Base-by-base conservation (phyloP, 306 rosid species). In the Sesbania bispinosa region DNA sequence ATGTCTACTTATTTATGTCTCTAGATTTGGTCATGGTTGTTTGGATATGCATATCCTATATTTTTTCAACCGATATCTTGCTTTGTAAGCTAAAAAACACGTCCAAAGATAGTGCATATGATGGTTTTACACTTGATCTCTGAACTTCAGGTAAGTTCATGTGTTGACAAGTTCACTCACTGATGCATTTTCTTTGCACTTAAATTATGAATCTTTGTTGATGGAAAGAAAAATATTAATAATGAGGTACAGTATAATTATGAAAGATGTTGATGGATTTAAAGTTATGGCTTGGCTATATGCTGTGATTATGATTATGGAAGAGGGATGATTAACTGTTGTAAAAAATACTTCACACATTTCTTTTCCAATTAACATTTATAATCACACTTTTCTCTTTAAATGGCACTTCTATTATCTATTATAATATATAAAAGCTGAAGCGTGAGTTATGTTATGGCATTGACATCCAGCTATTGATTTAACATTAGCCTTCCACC, bases 121-220 rank as follows among this genome's bases (percentile, higher is more conserved):
- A 81, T 81, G 88, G 63, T 60, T 84, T 71, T 84, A 80, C 88
- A 84, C 84, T 83, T 79, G 87, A 83, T 83, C 80, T 80, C 88
- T 80, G 81, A 84, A 84, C 88, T 80, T 77, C 74, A 84, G 81
- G 85, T 84, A 74, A 84, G 85, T 80, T 77, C 76, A 5, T 10
- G 2, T 79, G 82, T 83, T 83, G 84, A 83, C 80, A 80, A 73
- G 68, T 71, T 71, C 60, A 77, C 73, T 64, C n/a, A 1, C 75
- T 79, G 87, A 80, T 80, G 87, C 76, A 16, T 54, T 51, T 6
- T 50, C 45, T 70, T 58, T 43, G 79, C 69, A 74, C 79, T 51
- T 39, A n/a, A 5, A 26, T 7, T 6, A 11, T 51, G 33, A 11
- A 26, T 42, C 29, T 63, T 13, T 23, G 16, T 5, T 26, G 20